These are phyloP conservation scores for Stereum hirsutum DNA, from an alignment of 1,284 basidiomycete species.

Conservation along the genomic window DNA sequence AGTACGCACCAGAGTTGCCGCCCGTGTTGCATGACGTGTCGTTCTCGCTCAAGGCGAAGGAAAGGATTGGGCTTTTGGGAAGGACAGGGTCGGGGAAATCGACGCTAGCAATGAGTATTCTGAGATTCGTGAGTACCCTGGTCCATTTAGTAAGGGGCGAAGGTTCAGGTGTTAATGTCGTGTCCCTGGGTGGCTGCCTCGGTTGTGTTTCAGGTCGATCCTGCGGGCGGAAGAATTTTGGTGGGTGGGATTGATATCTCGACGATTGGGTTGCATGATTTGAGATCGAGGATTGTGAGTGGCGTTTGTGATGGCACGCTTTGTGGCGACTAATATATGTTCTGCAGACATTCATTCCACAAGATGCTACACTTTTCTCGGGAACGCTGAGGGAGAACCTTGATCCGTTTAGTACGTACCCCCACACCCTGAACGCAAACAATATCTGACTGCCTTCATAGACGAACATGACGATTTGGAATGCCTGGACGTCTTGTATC, in stretches of 20 bases:
- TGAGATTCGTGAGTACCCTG: slow-evolving; percentile 69
- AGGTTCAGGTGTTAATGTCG: slow-evolving; percentile 4
- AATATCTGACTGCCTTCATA: slow-evolving; percentile 14
- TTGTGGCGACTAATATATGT: slow-evolving; percentile 2
- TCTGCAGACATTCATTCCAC: slow-evolving; percentile 71
- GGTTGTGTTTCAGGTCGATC: slow-evolving; percentile 68
- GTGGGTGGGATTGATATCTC: slow-evolving; percentile 90
- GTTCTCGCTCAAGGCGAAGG: slow-evolving; percentile 51
- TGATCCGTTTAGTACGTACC: slow-evolving; percentile 64
- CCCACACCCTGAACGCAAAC: slow-evolving; percentile 7
- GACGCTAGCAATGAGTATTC: slow-evolving; percentile 77
- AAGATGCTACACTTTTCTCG: slow-evolving; percentile 79
- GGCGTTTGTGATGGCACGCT: neutral
- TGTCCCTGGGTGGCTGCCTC: too few relatives aligned
- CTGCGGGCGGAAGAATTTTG: slow-evolving; percentile 66
- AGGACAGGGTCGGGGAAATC: slow-evolving; percentile 73
- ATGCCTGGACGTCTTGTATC: slow-evolving; percentile 56
- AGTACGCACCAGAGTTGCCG: slow-evolving; percentile 80
- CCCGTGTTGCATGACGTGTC: slow-evolving; percentile 74
- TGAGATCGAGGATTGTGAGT: slow-evolving; percentile 66
- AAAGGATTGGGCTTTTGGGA: slow-evolving; percentile 67
- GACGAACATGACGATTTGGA: slow-evolving; percentile 77
- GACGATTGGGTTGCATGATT: slow-evolving; percentile 77
- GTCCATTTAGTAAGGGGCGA: slow-evolving; percentile 41
- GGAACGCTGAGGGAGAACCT: slow-evolving; percentile 82